Base-by-base conservation (phyloP, 352 stramenopile genomes). In the Globisporangium uncinulatum region DNA sequence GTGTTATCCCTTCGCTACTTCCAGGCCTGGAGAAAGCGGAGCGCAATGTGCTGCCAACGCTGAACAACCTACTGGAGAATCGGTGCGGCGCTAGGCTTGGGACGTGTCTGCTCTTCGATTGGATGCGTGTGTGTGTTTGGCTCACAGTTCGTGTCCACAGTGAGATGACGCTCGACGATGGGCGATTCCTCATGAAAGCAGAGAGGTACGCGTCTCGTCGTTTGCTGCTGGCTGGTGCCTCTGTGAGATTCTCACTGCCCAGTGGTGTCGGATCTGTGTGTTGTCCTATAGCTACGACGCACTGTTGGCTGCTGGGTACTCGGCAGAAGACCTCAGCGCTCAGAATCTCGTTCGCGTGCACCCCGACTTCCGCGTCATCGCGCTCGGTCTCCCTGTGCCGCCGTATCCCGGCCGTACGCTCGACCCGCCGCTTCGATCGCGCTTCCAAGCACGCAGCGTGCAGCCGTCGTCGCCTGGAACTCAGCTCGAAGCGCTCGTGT, bases 41-140 rank as follows among this genome's bases (percentile, higher is more conserved):
- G 65, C 71, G 96, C 19, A 99, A 99, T 62, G 95, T 99, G 1
- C 71, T 99, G 32, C 96, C 96, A 0, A 98, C 95, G n/a, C 66
- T 99, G 13, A 99, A 98, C 67, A 99, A 99, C 66, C 62, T 99
- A 34, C 74, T 98, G 8, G 96, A 99, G 67, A 98, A 98, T 66
- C 69, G 95, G 73, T 83, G 21, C 2, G 54, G 4, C 51, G 3
- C 15, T 24, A 3, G 34, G 10, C 34, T 8, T 13, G 29, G 2
- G 13, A 34, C 45, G 7, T 48, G 13, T 45, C 37, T 46, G 15
- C 8, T 37, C 13, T 21, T 24, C 24, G n/a, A n/a, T n/a, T 24
- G 24, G 24, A 29, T 29, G 24, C 24, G 24, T 29, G 24, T 29
- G 24, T 29, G 24, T 29, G 24, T 29, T 1, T 29, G 34, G 34